Evolutionary conservation across 345 rosid species (phyloP).

Genomic region (Balakata baccata): DNA sequence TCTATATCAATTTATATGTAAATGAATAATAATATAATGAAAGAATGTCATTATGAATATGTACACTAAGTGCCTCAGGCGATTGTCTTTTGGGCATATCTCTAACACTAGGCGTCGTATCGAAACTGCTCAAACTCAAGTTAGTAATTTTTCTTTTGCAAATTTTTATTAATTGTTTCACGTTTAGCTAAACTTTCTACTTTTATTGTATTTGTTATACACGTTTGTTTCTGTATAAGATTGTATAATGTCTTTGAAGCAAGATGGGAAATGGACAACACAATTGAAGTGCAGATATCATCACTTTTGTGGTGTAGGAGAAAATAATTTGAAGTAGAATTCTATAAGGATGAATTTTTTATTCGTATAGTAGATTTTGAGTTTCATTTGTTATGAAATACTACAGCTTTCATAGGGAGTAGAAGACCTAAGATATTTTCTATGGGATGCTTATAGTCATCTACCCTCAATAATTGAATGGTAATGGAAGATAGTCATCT

Average conservation of each 20-base stretch:
- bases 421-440: not conserved
- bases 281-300: not conserved
- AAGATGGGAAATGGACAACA: not conserved
- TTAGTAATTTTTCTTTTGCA: conserved; percentile 19
- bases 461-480: no score
- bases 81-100: no score
- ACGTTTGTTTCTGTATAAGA: not conserved
- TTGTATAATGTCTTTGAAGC: not conserved
- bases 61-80: no score
- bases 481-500: no score
- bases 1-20: no score
- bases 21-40: no score
- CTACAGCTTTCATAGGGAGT: not conserved
- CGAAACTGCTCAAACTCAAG: conserved; percentile 99
- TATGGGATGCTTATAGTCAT: no score
- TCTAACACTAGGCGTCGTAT: conserved; percentile 97
- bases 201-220: not conserved
- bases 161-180: not conserved
- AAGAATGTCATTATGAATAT: no score
- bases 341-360: not conserved
- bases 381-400: not conserved
- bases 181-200: not conserved
- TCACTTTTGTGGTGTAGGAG: not conserved
- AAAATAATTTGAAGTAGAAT: not conserved
- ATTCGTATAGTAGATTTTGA: not conserved